These are phyloP conservation scores for Jaltomata sinuosa DNA, from an alignment of 257 asterid species.

Conservation along the genomic window DNA sequence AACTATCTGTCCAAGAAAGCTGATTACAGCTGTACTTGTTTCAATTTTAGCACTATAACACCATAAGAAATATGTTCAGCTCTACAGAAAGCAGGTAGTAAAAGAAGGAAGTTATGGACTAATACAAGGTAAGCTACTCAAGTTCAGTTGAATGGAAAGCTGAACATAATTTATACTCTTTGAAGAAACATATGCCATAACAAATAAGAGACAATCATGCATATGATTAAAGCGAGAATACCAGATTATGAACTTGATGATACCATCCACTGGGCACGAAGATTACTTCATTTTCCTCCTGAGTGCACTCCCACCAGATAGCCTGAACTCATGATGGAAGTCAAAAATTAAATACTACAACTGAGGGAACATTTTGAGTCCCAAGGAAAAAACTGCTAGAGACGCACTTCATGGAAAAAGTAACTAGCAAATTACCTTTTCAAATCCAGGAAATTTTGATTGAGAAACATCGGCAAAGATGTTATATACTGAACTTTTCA, in stretches of 20 bases:
- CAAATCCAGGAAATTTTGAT: slow-evolving; percentile 62
- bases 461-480: slow-evolving; percentile 67
- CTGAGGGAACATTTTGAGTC: neutral
- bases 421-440: slow-evolving; percentile 37
- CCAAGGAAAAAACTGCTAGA: neutral
- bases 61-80: neutral
- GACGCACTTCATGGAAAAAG: neutral
- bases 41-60: neutral
- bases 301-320: slow-evolving; percentile 83
- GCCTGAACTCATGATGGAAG: slow-evolving; percentile 35
- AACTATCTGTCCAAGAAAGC: neutral
- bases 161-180: neutral
- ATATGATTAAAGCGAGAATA: slow-evolving; percentile 12
- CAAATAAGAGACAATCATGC: neutral
- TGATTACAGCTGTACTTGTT: neutral
- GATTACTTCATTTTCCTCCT: slow-evolving; percentile 70
- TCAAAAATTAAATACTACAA: neutral
- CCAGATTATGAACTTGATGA: slow-evolving; percentile 97
- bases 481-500: slow-evolving; percentile 66
- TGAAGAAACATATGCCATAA: neutral
- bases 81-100: neutral
- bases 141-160: neutral
- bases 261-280: slow-evolving; percentile 99
- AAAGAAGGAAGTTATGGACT: neutral
- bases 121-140: neutral